Evolutionary conservation across 2,329 filamentous ascomycete species (phyloP).

Genomic region (Blastomyces silverae): DNA sequence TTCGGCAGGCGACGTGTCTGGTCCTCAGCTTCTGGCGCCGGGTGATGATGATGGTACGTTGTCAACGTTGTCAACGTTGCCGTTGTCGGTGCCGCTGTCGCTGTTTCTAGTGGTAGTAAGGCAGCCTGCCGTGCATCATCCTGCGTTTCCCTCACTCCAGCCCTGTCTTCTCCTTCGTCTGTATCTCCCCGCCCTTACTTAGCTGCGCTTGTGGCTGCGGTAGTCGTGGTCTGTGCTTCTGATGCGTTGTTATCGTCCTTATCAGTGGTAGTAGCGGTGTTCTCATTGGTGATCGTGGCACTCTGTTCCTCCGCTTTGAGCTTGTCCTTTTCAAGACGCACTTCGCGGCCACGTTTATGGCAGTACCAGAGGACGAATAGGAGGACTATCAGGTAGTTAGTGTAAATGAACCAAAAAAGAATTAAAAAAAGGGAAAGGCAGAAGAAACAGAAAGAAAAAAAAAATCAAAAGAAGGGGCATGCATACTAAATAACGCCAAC

Average conservation of each 20-base stretch:
- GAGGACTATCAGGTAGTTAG: slow-evolving; percentile 54
- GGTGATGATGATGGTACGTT: slow-evolving; percentile 4
- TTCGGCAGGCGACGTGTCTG: slow-evolving; percentile 8
- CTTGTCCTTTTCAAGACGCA: slow-evolving; percentile 60
- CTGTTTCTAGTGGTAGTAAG: not conserved
- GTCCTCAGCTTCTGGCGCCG: not conserved
- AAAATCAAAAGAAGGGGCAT: not conserved
- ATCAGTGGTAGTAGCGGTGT: not conserved
- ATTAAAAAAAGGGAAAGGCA: slow-evolving; percentile 1
- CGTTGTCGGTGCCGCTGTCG: not conserved
- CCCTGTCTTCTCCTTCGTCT: slow-evolving; percentile 27
- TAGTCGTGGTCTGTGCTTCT: slow-evolving; percentile 38
- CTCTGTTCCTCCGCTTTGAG: slow-evolving; percentile 35
- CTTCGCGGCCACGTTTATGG: slow-evolving; percentile 87
- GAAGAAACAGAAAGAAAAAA: not conserved
- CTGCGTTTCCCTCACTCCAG: slow-evolving; percentile 38
- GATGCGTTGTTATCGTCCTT: slow-evolving; percentile 24
- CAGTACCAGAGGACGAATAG: slow-evolving; percentile 98
- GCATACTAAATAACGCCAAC: slow-evolving; percentile 74
- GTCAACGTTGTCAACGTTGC: not conserved
- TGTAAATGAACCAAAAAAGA: slow-evolving; percentile 3
- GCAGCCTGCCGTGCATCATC: slow-evolving; percentile 28
- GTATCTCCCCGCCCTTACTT: not conserved
- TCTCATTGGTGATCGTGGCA: slow-evolving; percentile 23
- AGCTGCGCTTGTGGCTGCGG: slow-evolving; percentile 27